phyloP scores from a whole-genome alignment of 371 early-diverging fungal species.

The Syncephalastrum monosporum region DNA sequence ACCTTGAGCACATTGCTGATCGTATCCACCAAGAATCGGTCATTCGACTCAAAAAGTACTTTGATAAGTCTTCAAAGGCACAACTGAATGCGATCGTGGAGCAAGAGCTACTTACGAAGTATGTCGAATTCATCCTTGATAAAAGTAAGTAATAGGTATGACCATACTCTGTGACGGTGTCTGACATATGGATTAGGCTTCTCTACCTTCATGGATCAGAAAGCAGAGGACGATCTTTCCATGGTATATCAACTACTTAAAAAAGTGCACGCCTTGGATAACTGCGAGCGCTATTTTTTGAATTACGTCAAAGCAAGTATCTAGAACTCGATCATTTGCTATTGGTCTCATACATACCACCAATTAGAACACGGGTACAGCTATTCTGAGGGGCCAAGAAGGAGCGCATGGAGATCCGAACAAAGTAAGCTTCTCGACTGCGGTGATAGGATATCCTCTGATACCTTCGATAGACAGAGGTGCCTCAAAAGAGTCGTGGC shows the following conservation, averaged over 20 bases:
- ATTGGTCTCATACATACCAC: too few relatives aligned
- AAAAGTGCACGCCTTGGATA: slow-evolving; percentile 34
- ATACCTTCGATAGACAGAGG: too few relatives aligned
- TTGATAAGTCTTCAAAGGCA: slow-evolving; percentile 76
- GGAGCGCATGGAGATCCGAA: too few relatives aligned
- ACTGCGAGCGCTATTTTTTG: slow-evolving; percentile 32
- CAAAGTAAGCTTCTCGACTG: too few relatives aligned
- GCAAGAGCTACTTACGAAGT: slow-evolving; percentile 64
- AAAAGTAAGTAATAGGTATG: slow-evolving; percentile 43
- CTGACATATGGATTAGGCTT: slow-evolving; percentile 38
- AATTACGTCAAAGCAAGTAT: slow-evolving; percentile 37
- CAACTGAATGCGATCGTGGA: slow-evolving; percentile 65
- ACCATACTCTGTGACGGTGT: neutral
- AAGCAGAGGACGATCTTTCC: slow-evolving; percentile 59
- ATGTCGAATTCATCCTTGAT: slow-evolving; percentile 62
- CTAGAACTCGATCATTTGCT: neutral
- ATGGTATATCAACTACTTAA: slow-evolving; percentile 51
- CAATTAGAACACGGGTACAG: too few relatives aligned
- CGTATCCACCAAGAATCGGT: slow-evolving; percentile 71
- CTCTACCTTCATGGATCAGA: slow-evolving; percentile 60
- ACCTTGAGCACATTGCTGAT: slow-evolving; percentile 65
- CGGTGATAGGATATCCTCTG: too few relatives aligned
- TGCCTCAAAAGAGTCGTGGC: neutral
- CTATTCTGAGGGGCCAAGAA: too few relatives aligned
- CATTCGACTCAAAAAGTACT: slow-evolving; percentile 63